A percentile compares a stretch with the other conserved stretches of the same genome.
phyloP scores from a whole-genome alignment of 495 filamentous ascomycete genomes.

The Talaromyces adpressus region DNA sequence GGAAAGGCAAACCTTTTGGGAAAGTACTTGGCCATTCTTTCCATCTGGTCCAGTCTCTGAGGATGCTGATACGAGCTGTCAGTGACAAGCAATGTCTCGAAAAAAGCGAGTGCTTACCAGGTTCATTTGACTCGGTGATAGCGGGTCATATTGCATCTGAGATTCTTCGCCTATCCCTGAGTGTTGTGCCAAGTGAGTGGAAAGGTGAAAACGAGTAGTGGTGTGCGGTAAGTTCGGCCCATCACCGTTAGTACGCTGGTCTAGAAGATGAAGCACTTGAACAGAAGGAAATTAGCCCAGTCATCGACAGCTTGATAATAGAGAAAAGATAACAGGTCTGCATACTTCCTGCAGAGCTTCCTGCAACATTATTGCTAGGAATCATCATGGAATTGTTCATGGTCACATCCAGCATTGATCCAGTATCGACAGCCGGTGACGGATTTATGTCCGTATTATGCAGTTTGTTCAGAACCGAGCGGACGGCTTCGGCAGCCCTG shows the following conservation, averaged over 20 bases:
- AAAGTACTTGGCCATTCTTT: neutral
- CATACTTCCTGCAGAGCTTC: neutral
- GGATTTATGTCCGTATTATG: neutral
- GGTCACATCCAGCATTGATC: neutral
- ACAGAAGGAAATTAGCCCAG: neutral
- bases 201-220: neutral
- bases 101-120: neutral
- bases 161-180: neutral
- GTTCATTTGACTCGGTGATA: neutral
- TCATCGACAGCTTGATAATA: neutral
- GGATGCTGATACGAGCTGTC: neutral
- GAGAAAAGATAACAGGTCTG: neutral
- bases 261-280: neutral
- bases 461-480: neutral
- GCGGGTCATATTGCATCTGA: neutral
- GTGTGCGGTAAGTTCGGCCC: neutral
- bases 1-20: neutral
- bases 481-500: constrained; percentile 59
- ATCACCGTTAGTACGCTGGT: neutral
- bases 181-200: neutral
- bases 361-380: neutral
- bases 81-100: neutral
- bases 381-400: neutral
- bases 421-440: neutral
- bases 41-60: neutral